These are phyloP conservation scores for Wallacemonas rigidus DNA, from an alignment of 208 protist species.

Conservation along the genomic window DNA sequence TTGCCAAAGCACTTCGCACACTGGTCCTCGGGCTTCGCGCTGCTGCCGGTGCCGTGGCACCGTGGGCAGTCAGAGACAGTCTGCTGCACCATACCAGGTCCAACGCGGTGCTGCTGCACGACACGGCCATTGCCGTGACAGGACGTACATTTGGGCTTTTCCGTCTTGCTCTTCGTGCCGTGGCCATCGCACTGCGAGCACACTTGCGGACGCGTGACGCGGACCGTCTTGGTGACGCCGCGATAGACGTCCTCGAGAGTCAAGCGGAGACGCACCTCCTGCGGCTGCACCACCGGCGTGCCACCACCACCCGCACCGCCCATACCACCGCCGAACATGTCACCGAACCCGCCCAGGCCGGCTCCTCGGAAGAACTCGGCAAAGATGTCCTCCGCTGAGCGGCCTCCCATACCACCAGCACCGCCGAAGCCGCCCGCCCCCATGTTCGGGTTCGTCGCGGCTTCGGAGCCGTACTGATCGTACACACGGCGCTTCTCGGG, in stretches of 20 bases:
- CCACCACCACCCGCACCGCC: conserved; percentile 37
- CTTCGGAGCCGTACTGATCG: conserved; percentile 95
- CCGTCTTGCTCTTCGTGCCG: conserved; percentile 88
- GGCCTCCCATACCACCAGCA: conserved; percentile 51
- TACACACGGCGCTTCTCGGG: conserved; percentile 96
- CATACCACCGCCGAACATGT: conserved; percentile 61
- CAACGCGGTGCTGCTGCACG: conserved; percentile 93
- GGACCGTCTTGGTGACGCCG: conserved; percentile 75
- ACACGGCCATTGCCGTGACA: conserved; percentile 95
- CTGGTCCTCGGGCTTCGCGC: conserved; percentile 92
- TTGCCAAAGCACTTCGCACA: conserved; percentile 95
- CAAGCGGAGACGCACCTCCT: conserved; percentile 78
- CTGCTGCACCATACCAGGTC: conserved; percentile 97
- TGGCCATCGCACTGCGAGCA: conserved; percentile 87
- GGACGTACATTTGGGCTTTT: conserved; percentile 87
- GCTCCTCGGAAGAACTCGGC: conserved; percentile 88
- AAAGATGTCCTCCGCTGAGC: conserved; percentile 92
- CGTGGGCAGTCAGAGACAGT: conserved; percentile 89
- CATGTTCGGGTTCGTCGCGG: conserved; percentile 72
- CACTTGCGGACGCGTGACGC: conserved; percentile 81
- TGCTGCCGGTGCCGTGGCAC: conserved; percentile 93
- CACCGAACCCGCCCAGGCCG: conserved; percentile 77
- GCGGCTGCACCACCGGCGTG: conserved; percentile 63
- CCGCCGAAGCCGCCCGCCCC: conserved; percentile 40
- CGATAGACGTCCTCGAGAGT: conserved; percentile 89